Evolutionary conservation across 148 eudicot species (phyloP).

Genomic region (Chenopodium album): DNA sequence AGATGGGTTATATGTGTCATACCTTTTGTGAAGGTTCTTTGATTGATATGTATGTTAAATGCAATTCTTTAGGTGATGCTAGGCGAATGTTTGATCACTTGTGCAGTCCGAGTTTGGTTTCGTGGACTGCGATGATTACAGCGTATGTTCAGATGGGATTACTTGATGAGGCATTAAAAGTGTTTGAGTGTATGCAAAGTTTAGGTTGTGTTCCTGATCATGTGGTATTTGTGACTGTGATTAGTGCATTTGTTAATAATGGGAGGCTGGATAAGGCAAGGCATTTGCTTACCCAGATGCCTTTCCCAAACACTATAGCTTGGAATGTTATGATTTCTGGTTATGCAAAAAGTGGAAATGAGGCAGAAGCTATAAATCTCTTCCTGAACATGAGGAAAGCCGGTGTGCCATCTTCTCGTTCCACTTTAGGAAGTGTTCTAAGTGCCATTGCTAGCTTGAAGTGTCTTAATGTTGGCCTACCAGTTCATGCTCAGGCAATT

Average conservation of each 20-base stretch:
- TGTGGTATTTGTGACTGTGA: conserved; percentile 63
- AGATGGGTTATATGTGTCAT: conserved; percentile 52
- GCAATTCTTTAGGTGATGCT: conserved; percentile 50
- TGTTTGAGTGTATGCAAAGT: conserved; percentile 55
- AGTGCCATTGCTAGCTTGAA: conserved; percentile 68
- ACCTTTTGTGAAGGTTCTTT: conserved; percentile 75
- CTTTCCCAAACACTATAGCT: conserved; percentile 54
- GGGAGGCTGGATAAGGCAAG: conserved; percentile 70
- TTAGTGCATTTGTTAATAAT: conserved; percentile 58
- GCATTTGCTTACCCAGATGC: conserved; percentile 54
- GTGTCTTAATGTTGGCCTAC: conserved; percentile 53
- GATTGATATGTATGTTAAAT: conserved; percentile 78
- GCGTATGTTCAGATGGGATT: conserved; percentile 62
- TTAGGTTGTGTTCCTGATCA: conserved; percentile 54
- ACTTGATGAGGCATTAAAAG: conserved; percentile 52
- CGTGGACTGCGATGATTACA: conserved; percentile 80
- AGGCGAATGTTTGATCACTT: conserved; percentile 55
- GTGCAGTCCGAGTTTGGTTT: conserved; percentile 48
- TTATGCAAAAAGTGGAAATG: conserved; percentile 56
- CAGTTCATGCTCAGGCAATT: conserved; percentile 70
- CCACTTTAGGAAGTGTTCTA: conserved; percentile 85
- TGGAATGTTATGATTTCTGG: conserved; percentile 96
- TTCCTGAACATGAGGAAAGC: conserved; percentile 60
- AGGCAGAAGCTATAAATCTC: conserved; percentile 49
- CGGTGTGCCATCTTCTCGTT: conserved; percentile 58